Evolutionary conservation across 139 green algal genomes (phyloP), one percentile per base, ranked within the genome.

Genomic region (Chlorella sorokiniana): DNA sequence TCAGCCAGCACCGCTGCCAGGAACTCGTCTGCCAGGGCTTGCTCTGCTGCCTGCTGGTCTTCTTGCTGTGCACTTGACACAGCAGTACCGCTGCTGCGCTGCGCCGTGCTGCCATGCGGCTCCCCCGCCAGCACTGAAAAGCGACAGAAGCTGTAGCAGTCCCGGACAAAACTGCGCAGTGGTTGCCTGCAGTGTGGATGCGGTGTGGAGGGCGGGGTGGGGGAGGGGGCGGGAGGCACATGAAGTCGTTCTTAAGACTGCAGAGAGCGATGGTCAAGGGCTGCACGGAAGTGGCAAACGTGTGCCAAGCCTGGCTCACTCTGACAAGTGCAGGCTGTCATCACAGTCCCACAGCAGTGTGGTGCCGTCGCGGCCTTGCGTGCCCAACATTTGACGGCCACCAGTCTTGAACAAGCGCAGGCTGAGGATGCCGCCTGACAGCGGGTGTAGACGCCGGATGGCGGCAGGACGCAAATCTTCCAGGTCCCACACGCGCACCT

Each of bases 101-200:
- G 67, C 31, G 8, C 33, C 64, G 10, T 71, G 35, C 51, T 62
- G 42, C 8, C 72, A 10, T 37, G 4, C 2, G 18, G 54, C 38
- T 33, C 25, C 1, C n/a, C 37, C 10, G 2, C 27, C 33, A 83
- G 67, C 23, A 83, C 63, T 3, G 70, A 68, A 16, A 70, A 78
- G 31, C 84, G 80, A 75, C 84, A 88, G 74, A 88, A 88, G 56
- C 67, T 86, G 82, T 88, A 88, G 35, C 81, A 75, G 27, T 76
- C 64, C 4, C 82, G 79, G 41, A 64, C 38, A 33, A 88, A 84
- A 25, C 44, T 61, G 48, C 69, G 72, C 42, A 71, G 23, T 4
- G 82, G 82, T 51, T 78, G 23, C 23, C 83, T 87, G 83, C 82
- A 80, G 14, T 40, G 59, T 8, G 59, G 7, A 6, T n/a, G 62